Conservation (phyloP, 2,329 filamentous ascomycete species). For the Corniculantispora saksenae region DNA sequence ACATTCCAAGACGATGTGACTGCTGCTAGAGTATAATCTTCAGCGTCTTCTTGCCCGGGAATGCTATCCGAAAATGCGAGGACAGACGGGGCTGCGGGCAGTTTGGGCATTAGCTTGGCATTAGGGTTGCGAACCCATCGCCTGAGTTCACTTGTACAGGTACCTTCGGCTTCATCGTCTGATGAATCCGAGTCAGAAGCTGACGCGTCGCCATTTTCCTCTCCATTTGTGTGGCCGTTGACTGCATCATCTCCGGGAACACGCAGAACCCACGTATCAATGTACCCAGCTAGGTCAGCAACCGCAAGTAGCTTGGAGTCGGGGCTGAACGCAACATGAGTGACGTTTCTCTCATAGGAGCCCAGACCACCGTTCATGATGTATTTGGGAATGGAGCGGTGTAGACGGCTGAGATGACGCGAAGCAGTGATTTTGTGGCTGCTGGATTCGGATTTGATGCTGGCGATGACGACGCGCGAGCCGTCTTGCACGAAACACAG, state of each 20-base stretch:
- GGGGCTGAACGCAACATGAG: conserved; percentile 73
- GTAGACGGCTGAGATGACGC: conserved; percentile 54
- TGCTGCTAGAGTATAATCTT: conserved; percentile 53
- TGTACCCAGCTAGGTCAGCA: conserved; percentile 78
- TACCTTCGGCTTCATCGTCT: conserved; percentile 47
- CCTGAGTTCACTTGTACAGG: conserved; percentile 48
- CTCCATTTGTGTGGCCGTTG: conserved; percentile 34
- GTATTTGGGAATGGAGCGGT: conserved; percentile 55
- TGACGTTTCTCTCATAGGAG: conserved; percentile 75
- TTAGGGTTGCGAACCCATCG: conserved; percentile 76
- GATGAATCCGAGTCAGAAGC: conserved; percentile 43
- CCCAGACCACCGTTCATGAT: conserved; percentile 66
- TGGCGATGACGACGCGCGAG: conserved; percentile 54
- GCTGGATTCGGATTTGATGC: conserved; percentile 26
- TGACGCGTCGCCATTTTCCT: conserved; percentile 36
- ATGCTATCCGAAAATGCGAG: conserved; percentile 65
- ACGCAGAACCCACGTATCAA: conserved; percentile 82
- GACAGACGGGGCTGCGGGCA: conserved; percentile 64
- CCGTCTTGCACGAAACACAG: conserved; percentile 65
- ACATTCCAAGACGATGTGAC: conserved; percentile 63
- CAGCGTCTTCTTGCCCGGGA: conserved; percentile 32
- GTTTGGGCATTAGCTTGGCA: conserved; percentile 67
- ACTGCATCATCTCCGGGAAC: conserved; percentile 33
- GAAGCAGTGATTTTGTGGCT: conserved; percentile 34
- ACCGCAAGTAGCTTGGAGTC: conserved; percentile 78